Base-by-base conservation (phyloP, 257 asterid species). In the Nicotiana noctiflora region DNA sequence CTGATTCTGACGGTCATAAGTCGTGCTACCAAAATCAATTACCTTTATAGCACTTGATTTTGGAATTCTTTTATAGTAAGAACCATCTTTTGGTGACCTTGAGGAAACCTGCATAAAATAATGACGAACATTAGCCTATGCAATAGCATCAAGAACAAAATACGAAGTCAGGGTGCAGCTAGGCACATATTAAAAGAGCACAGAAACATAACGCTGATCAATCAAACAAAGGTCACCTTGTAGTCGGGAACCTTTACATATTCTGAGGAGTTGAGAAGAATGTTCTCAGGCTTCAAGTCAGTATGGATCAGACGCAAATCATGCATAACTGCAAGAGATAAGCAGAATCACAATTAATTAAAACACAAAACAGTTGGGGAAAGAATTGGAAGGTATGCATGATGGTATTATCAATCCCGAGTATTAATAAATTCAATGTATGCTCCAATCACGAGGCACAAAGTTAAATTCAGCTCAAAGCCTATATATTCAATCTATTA, bases 11-110 rank as follows among this genome's bases (percentile, higher is more conserved):
- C 86, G 88, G 70, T 91, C 94, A 63, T 82, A 86, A 6, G 98
- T 89, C 2, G 98, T 93, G 88, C 98, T 95, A 65, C 98, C 98
- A 89, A 95, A 95, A 86, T 95, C 98, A 81, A 95, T 95, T 37
- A 95, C 97, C 84, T 95, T 95, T 46, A 95, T 90, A 37, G 94
- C 97, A 90, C 97, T 95, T 1, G 98, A 95, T 79, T 93, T 95
- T 0, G 98, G 98, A 5, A 93, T 81, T 80, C 94, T 89, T 84
- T 91, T 95, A 84, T 79, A 93, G 83, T 87, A 92, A 17, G 95
- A 86, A 67, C 86, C 61, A 72, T 93, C 97, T 83, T 86, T 91
- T 11, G 89, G 92, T 6, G 93, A 90, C 89, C 95, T 86, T 25
- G 91, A 80, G 1, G 92, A 89, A 55, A 86, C 93, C 98, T 95